Evolutionary conservation across 129 eudicot genomes (phyloP), one percentile per base, ranked within the genome.

Genomic region (Arctium lappa): DNA sequence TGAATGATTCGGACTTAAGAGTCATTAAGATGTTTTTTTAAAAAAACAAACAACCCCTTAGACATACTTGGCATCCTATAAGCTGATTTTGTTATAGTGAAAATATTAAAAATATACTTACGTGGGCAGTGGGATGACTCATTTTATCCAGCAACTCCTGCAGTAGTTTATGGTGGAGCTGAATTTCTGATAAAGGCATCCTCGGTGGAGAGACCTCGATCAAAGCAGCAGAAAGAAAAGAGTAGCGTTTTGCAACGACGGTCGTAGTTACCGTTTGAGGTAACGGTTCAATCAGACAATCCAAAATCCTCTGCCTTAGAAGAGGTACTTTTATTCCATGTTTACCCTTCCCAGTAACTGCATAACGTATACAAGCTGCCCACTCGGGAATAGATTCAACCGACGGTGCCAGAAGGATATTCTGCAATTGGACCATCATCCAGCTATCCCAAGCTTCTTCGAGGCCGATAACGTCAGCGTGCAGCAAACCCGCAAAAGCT

Each of bases 301-400:
- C 91, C 80, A 93, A 80, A 46, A 95, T 80, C 79, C 87, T 87
- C 62, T 90, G 88, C 84, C 99, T 93, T 80, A 95, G 80, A 80
- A 95, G 90, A n/a, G 99, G 99, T 36, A 89, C 89, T 62, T 87
- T 85, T 73, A 90, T 89, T 77, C 99, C 98, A 84, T 85, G 81
- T 82, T 91, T 95, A 50, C 99, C 99, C 88, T 95, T 95, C 71
- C 99, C 99, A 2, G 99, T 93, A 80, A 93, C 98, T 33, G 97
- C 97, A 87, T 91, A 95, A 38, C 99, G 92, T 69, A 95, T 89
- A 85, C 98, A 90, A 83, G 95, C 93, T 3, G 92, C 92, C 99
- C 99, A 95, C 69, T 95, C 99, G 3, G 99, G 99, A 68, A 87
- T 86, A 71, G 99, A 95, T 81, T 95, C 99, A 39, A 95, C 98